Conservation (phyloP, 352 stramenopile species). For the Pythium pectinolyticum region DNA sequence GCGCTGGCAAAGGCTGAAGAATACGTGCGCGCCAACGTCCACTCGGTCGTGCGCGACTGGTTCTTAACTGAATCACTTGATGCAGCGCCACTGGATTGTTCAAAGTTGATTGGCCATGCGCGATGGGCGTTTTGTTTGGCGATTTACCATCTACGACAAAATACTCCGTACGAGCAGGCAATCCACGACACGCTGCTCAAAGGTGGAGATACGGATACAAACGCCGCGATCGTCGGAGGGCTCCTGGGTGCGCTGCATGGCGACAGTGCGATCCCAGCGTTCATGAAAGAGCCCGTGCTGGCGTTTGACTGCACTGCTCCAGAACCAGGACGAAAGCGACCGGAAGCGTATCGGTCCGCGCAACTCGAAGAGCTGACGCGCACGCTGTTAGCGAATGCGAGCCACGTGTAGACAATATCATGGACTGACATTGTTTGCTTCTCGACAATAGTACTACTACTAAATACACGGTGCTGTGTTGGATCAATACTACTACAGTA, state of each 20-base stretch:
- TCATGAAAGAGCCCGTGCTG: slow-evolving; percentile 45
- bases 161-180: slow-evolving; percentile 41
- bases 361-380: slow-evolving; percentile 34
- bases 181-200: slow-evolving; percentile 54
- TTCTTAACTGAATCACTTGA: slow-evolving; percentile 51
- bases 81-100: slow-evolving; percentile 35
- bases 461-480: neutral
- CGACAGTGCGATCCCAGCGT: slow-evolving; percentile 36
- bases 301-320: slow-evolving; percentile 35
- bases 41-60: slow-evolving; percentile 37
- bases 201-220: slow-evolving; percentile 60
- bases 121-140: slow-evolving; percentile 54
- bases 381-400: slow-evolving; percentile 24
- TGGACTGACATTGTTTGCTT: neutral
- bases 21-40: slow-evolving; percentile 35
- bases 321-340: slow-evolving; percentile 19
- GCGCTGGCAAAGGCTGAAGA: slow-evolving; percentile 37
- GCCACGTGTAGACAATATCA: neutral
- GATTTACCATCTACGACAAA: slow-evolving; percentile 44
- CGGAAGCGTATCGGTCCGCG: slow-evolving; percentile 29
- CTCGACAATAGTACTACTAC: neutral
- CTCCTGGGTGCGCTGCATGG: slow-evolving; percentile 54
- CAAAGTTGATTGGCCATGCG: slow-evolving; percentile 37
- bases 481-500: neutral
- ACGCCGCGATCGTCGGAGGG: slow-evolving; percentile 55